Conservation (phyloP, 2,329 filamentous ascomycete species). For the Aureobasidium pullulans region DNA sequence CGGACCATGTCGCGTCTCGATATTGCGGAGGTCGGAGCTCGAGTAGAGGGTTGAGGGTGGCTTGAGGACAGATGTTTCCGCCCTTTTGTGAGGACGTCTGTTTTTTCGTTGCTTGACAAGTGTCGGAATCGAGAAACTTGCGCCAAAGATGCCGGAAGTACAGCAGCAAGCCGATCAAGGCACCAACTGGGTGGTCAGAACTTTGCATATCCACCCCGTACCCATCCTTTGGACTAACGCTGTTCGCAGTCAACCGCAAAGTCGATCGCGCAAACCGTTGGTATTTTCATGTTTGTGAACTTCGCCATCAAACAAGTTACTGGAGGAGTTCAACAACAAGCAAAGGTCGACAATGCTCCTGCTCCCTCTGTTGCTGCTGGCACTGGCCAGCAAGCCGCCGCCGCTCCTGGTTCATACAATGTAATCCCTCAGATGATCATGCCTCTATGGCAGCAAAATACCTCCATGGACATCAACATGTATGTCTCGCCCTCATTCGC, state of each 20-base stretch:
- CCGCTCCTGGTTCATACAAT: constrained; percentile 39
- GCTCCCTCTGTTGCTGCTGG: constrained; percentile 11
- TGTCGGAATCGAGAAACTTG: neutral
- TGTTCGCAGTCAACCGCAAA: constrained; percentile 16
- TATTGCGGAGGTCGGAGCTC: constrained; percentile 5
- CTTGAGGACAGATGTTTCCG: neutral
- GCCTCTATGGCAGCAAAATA: constrained; percentile 81
- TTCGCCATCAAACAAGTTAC: constrained; percentile 51
- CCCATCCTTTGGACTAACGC: neutral
- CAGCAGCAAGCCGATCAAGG: constrained; percentile 10
- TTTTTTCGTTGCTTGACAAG: neutral
- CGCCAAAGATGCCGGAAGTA: constrained; percentile 14
- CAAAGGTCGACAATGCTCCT: constrained; percentile 15
- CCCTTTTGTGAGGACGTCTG: too few species aligned
- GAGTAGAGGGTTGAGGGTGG: neutral
- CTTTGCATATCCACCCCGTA: neutral
- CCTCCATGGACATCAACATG: constrained; percentile 71
- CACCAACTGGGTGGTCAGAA: constrained; percentile 1
- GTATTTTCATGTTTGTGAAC: constrained; percentile 53
- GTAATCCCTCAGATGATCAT: constrained; percentile 63
- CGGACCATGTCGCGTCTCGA: neutral
- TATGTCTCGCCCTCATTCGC: constrained; percentile 72
- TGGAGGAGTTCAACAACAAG: constrained; percentile 25
- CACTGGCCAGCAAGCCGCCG: neutral
- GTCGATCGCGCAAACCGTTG: constrained; percentile 45